These are phyloP conservation scores for Albugo candida DNA, from an alignment of 352 stramenopile species.

Conservation along the genomic window DNA sequence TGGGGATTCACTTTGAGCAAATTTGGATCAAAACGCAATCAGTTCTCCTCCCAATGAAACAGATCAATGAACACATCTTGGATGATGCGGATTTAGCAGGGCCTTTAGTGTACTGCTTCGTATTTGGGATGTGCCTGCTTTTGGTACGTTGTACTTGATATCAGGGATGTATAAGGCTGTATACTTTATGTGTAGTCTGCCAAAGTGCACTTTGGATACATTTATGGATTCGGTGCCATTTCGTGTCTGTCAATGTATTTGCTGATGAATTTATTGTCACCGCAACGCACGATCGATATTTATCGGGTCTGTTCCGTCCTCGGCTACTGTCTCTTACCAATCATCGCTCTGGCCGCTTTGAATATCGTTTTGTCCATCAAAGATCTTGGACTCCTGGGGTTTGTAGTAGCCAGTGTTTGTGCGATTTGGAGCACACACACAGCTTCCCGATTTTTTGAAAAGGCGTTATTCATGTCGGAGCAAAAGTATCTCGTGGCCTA, in stretches of 20 bases:
- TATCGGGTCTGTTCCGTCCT: constrained; percentile 90
- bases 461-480: constrained; percentile 86
- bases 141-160: constrained; percentile 25
- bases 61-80: constrained; percentile 78
- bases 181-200: constrained; percentile 20
- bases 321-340: constrained; percentile 94
- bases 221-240: constrained; percentile 96
- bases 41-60: constrained; percentile 85
- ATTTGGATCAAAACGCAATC: constrained; percentile 94
- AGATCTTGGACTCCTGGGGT: constrained; percentile 46
- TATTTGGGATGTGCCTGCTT: constrained; percentile 89
- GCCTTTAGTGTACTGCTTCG: constrained; percentile 87
- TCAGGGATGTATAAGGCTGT: not conserved
- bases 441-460: constrained; percentile 90
- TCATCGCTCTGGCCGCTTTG: constrained; percentile 88
- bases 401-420: constrained; percentile 67
- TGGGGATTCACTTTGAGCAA: constrained; percentile 95
- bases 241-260: constrained; percentile 91
- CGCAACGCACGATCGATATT: constrained; percentile 74
- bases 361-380: constrained; percentile 85
- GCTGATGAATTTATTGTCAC: constrained; percentile 90
- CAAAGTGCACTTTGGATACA: constrained; percentile 97
- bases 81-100: constrained; percentile 88
- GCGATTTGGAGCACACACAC: constrained; percentile 92
- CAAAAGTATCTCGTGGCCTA: constrained; percentile 97